These are phyloP conservation scores for Penicillium chermesinum DNA, from an alignment of 495 filamentous ascomycete species.

Conservation along the genomic window DNA sequence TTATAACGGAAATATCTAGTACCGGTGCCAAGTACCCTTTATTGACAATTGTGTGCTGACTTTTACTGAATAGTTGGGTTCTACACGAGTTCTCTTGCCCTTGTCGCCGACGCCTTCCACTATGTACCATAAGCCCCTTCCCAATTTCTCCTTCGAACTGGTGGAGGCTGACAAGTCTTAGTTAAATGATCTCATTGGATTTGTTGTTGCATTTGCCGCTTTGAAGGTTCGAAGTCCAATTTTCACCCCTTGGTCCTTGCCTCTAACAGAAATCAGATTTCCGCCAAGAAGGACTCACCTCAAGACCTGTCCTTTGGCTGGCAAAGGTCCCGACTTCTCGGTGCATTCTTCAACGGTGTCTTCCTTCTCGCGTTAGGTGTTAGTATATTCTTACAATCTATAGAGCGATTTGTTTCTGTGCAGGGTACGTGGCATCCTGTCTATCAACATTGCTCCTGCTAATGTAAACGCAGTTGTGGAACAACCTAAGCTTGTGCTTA, in stretches of 20 bases:
- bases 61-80: constrained; percentile 51
- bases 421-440: constrained; percentile 37
- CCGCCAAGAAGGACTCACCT: constrained; percentile 25
- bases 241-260: neutral
- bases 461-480: constrained; percentile 46
- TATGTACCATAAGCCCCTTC: constrained; percentile 63
- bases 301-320: constrained; percentile 52
- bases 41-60: neutral
- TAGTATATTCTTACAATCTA: constrained; percentile 86
- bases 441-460: neutral
- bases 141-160: neutral
- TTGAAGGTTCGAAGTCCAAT: constrained; percentile 54
- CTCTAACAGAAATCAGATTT: constrained; percentile 16
- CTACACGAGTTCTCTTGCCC: constrained; percentile 66
- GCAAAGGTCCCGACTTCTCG: constrained; percentile 83
- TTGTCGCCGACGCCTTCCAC: constrained; percentile 83
- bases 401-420: constrained; percentile 66
- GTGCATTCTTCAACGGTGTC: constrained; percentile 87
- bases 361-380: constrained; percentile 87
- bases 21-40: neutral
- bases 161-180: constrained; percentile 23
- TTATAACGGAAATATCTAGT: constrained; percentile 39
- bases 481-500: constrained; percentile 68
- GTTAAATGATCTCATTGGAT: constrained; percentile 87
- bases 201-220: constrained; percentile 80